Base-by-base conservation (phyloP, 495 filamentous ascomycete genomes). In the Hypoxylon crocopeplum region DNA sequence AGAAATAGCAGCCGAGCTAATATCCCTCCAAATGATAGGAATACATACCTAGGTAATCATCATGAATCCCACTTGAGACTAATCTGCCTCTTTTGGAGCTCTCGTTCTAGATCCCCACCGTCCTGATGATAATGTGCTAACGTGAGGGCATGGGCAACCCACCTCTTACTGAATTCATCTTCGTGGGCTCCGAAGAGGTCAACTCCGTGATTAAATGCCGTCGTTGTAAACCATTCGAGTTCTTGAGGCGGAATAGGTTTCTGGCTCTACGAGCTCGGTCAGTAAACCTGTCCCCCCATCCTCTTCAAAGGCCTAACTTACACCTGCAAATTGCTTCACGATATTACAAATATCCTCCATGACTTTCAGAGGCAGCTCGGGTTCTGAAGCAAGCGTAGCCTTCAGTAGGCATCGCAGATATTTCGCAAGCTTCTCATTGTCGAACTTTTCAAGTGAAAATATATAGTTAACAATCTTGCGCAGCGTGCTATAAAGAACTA, bases 341-440 rank as follows among this genome's bases (percentile, higher is more conserved):
- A 83, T 74, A 21, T 69, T 64, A 21, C 81, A 74, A 20, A 82
- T 79, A 51, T 88, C 82, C 21, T 84, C 79, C 34, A 87, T 70
- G n/a, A 88, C 66, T 25, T 75, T 75, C 56, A 86, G 77, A 3
- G 83, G 80, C 38, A 75, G 53, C 1, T 40, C 57, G 30, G 75
- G 72, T 40, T 77, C 74, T 13, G 72, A 62, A 13, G 75, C 66
- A 11, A 91, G 72, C 2, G 86, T 82, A 5, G 86, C 77, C 50
- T 86, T 82, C 60, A 91, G 90, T 5, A 92, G 74, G 57, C 86
- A 89, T 13, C 88, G 82, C 48, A 91, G 81, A 77, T 91, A 92
- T 51, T 86, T 85, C 8, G 86, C 82, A 6, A 92, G 75, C 58
- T 82, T 83, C 11, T 67, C 57, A 32, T 77, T 78, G 50, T 85